Evolutionary conservation across 495 filamentous ascomycete genomes (phyloP).

Genomic region (Talaromyces thailandensis): DNA sequence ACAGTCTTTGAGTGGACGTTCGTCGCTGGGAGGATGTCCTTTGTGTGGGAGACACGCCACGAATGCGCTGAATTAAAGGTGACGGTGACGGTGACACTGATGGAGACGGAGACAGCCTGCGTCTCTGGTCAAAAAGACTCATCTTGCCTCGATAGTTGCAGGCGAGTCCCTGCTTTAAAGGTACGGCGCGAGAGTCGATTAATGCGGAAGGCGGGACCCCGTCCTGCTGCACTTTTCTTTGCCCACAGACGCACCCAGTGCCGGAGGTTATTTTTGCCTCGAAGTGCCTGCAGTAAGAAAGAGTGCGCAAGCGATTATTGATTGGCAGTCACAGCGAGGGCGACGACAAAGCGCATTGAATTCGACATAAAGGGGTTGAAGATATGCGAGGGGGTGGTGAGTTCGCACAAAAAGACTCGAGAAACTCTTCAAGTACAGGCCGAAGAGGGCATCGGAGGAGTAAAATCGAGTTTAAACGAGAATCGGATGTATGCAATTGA

Average conservation of each 20-base stretch:
- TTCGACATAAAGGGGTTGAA: background rate
- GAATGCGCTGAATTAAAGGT: background rate
- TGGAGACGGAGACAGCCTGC: background rate
- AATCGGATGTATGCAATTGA: background rate
- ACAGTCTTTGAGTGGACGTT: background rate
- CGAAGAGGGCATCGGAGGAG: background rate
- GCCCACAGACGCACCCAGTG: background rate
- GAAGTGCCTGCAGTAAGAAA: background rate
- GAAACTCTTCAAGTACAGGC: background rate
- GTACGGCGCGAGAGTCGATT: background rate
- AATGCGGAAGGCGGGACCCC: conserved; percentile 2
- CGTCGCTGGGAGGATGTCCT: conserved; percentile 3
- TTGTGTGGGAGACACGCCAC: conserved; percentile 5
- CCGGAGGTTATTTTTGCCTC: conserved; percentile 2
- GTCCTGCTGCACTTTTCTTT: background rate
- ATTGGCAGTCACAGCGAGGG: conserved; percentile 3
- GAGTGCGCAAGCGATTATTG: background rate
- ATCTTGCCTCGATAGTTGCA: background rate
- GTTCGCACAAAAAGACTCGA: background rate
- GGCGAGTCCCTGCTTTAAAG: background rate
- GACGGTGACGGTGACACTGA: conserved; percentile 2
- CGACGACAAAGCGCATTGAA: background rate
- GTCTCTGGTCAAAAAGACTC: conserved; percentile 5
- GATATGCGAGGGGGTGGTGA: conserved; percentile 2
- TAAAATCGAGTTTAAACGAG: background rate